Evolutionary conservation across 2,329 filamentous ascomycete genomes (phyloP), one percentile per base, ranked within the genome.

Genomic region (Arthrinium puccinioides): DNA sequence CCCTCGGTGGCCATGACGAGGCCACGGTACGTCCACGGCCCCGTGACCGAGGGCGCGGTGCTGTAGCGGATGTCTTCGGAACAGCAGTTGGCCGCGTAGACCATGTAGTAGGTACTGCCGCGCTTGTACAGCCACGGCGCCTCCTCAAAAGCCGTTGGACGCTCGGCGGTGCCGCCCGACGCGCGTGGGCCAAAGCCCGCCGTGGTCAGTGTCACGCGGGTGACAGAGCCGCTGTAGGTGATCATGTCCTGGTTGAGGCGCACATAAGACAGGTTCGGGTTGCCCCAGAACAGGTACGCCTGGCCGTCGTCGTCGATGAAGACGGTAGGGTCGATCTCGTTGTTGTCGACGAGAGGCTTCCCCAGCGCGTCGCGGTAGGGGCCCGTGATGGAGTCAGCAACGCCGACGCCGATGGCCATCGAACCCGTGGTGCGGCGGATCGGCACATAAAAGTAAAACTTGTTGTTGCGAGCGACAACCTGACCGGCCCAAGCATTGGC

Each of bases 261-360:
- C 24, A 64, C 59, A 37, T 64, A 64, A 43, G 48, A 57, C 25
- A 61, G 49, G 18, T 50, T 43, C 19, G 62, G 57, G 26, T 62
- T 61, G 19, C 61, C 62, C 49, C 60, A 64, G 50, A 63, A 65
- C 39, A 66, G 46, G 50, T 64, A 66, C 0, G 60, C 62, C 45
- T 64, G 62, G 31, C 60, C 63, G 32, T 64, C 59, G 34, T 64
- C 61, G 40, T 66, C 62, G 40, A 65, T 56, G 42, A 61, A 62
- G 34, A 63, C 61, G 11, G 56, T 59, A 20, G 60, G 61, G 42
- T 64, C 61, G 21, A 64, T 63, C 25, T 53, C 47, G 18, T 45
- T 48, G 36, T 58, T 60, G 13, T 53, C 45, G 10, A 64, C 51
- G n/a, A 63, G 51, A 6, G 59, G 59, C 23, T 39, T 43, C 4